Evolutionary conservation across 345 rosid species (phyloP), one percentile per base, ranked within the genome.

Genomic region (Lumnitzera racemosa): DNA sequence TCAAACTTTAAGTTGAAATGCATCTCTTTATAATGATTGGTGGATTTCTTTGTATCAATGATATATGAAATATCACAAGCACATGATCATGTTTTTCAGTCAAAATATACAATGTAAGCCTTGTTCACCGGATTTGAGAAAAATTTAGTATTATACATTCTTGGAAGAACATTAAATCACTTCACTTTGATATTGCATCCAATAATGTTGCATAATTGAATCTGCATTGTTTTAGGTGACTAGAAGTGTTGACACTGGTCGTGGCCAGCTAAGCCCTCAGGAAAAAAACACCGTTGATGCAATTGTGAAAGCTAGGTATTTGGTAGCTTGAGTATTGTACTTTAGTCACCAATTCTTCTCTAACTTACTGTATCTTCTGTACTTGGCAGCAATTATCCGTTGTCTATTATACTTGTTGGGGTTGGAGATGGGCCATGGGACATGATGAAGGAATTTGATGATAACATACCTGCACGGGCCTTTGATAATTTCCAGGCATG

Each of bases 361-460:
- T 49, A 24, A 49, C 58, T 61, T 43, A 25, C 7, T 46, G 17
- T 59, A 36, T 51, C 31, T 29, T 58, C 56, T 48, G 24, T 49
- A 51, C 13, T 66, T 55, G 51, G 52, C 79, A 80, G 84, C 27
- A 66, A 76, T 27, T 80, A 76, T 64, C 84, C 84, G 9, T 51
- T 80, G 48, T 80, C 84, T 2, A 80, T 80, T 64, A 69, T 76
- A 48, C 59, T 80, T 48, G 84, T 80, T 5, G 84, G 84, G 8
- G 81, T 80, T 29, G 84, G 84, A 17, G 84, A 80, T 59, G 84
- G 84, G 20, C 84, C 84, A 0, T 80, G 84, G 84, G 81, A 76
- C 61, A 72, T 80, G 75, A 80, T 80, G 84, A 76, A 72, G 66
- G 81, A 80, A 74, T 80, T 80, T 51, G 84, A 80, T 58, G 84